Conservation (phyloP, 345 rosid genomes). For the Eucalyptus erythrocorys region DNA sequence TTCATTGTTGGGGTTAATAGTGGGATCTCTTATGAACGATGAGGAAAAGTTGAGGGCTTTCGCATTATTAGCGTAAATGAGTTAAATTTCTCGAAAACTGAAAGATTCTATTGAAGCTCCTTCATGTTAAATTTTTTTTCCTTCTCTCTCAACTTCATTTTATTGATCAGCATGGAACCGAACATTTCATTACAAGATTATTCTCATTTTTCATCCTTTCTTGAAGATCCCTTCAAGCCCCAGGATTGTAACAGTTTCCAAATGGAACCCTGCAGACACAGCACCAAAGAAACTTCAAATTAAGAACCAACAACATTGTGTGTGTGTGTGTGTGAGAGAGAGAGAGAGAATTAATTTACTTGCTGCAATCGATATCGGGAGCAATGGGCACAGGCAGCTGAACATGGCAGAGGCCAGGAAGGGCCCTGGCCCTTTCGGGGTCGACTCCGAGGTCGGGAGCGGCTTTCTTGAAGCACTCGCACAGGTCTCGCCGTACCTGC, state of each 20-base stretch:
- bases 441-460: not conserved
- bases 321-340: not conserved
- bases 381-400: not conserved
- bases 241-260: not conserved
- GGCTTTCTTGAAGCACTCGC: constrained; percentile 4
- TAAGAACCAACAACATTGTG: not conserved
- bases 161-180: not conserved
- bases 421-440: constrained; percentile 2
- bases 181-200: not conserved
- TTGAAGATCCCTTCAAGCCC: not conserved
- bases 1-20: not conserved
- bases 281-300: not conserved
- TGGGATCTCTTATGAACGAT: not conserved
- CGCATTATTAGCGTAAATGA: not conserved
- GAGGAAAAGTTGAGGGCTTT: not conserved
- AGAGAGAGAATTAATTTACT: not conserved
- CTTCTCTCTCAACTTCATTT: not conserved
- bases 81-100: not conserved
- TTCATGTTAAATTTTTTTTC: not conserved
- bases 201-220: not conserved
- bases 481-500: not conserved
- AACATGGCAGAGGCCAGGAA: constrained; percentile 4
- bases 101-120: not conserved
- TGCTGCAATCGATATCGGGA: constrained; percentile 10
- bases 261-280: not conserved